Percentiles rank a stretch among this genome's conserved stretches.
Evolutionary conservation across 1,284 basidiomycete species (phyloP).

Genomic region (Malassezia sp.): DNA sequence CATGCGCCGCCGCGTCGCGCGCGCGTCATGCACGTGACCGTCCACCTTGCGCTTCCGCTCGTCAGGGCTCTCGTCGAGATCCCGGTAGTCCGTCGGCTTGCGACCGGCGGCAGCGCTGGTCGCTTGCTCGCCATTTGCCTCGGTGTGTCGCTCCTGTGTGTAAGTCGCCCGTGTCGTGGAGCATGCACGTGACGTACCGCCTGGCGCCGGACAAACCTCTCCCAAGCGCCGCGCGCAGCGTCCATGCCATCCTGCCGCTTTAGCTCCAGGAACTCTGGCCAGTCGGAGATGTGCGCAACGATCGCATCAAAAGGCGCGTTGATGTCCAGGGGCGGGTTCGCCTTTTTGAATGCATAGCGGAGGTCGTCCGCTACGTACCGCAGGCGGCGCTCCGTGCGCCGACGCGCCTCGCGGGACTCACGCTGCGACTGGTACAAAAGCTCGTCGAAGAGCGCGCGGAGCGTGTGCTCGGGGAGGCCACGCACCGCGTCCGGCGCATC

Average conservation of each 20-base stretch:
- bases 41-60: conserved; percentile 16
- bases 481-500: conserved; percentile 1
- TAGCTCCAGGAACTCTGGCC: conserved; percentile 22
- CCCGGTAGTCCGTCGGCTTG: conserved; percentile 4
- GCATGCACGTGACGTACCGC: conserved; percentile 23
- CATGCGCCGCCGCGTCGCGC: conserved; percentile 13
- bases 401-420: conserved; percentile 56
- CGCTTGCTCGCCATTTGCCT: conserved; percentile 1
- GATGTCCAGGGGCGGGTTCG: conserved; percentile 55
- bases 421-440: conserved; percentile 61
- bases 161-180: neutral
- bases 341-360: conserved; percentile 83
- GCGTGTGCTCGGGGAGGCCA: conserved; percentile 9
- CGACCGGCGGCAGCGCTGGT: neutral
- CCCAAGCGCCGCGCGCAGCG: conserved; percentile 31
- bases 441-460: conserved; percentile 48
- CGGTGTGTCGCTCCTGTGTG: too few species aligned
- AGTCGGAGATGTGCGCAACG: conserved; percentile 6
- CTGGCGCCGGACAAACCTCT: conserved; percentile 35
- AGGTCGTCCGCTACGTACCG: conserved; percentile 87
- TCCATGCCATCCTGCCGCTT: conserved; percentile 21
- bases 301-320: conserved; percentile 20
- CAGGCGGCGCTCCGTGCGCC: conserved; percentile 70
- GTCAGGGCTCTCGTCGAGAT: conserved; percentile 6
- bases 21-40: conserved; percentile 6